Evolutionary conservation across 1,284 basidiomycete genomes (phyloP), one percentile per base, ranked within the genome.

Genomic region (Meira miltonrushii): DNA sequence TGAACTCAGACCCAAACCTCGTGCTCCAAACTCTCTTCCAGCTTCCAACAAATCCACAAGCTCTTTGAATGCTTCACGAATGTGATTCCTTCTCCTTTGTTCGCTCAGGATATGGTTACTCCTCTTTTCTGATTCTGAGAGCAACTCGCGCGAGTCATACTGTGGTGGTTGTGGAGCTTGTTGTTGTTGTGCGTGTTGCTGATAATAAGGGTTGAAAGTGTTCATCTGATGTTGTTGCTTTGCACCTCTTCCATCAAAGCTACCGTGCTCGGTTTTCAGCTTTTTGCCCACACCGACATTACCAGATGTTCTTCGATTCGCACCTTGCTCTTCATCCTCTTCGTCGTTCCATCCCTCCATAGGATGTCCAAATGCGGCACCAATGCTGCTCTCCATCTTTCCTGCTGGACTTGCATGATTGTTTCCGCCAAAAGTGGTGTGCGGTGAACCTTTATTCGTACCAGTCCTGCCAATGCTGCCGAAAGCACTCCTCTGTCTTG

Each of bases 71-170:
- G 69, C 70, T 58, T 76, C 71, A 8, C 75, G 69, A 44, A 75
- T 74, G 61, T 74, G 69, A 57, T 75, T 78, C 8, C 75, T 58
- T 12, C 75, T 60, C 41, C 73, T 61, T 60, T 78, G 75, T 52
- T 78, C 75, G 6, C 69, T 71, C 1, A 74, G 59, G 40, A 74
- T 74, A 57, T 74, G 72, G 43, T 74, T 72, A 54, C 69, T 66
- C n/a, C 72, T 58, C 59, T 74, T 74, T 54, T 74, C 72, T 5
- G 64, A 61, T 40, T 72, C 68, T 25, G 70, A 68, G 9, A 74
- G 68, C 23, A 72, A 60, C 49, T 74, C 69, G 0, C 67, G 49
- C 48, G 64, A 66, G 9, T 56, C 50, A 11, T 39, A 33, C 7
- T n/a, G 47, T 2, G 55, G 46, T 37, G n/a, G 47, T 37, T 25